phyloP scores from a whole-genome alignment of 2,329 filamentous ascomycete species.

The Aureobasidium sp. region DNA sequence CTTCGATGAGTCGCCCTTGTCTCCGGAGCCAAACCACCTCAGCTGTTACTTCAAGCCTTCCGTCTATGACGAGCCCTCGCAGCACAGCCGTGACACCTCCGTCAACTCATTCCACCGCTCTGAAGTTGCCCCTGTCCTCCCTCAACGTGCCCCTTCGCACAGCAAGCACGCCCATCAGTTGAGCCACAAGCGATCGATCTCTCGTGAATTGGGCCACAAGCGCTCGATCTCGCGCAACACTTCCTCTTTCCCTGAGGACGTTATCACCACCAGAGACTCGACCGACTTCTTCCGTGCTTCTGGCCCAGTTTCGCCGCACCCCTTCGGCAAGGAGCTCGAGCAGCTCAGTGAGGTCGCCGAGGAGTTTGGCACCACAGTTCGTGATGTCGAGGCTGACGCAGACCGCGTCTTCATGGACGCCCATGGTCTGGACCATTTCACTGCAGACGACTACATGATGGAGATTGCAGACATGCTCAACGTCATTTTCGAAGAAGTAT shows the following conservation, averaged over 20 bases:
- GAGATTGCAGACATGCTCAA: slow-evolving; percentile 66
- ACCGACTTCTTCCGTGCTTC: slow-evolving; percentile 38
- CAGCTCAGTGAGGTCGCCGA: slow-evolving; percentile 91
- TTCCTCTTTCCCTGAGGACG: slow-evolving; percentile 18
- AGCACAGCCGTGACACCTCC: slow-evolving; percentile 10
- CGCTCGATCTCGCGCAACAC: slow-evolving; percentile 46
- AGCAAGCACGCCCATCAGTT: slow-evolving; percentile 77
- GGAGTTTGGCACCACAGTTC: slow-evolving; percentile 59
- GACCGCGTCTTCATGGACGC: slow-evolving; percentile 63
- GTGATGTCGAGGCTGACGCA: slow-evolving; percentile 58
- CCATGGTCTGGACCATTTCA: slow-evolving; percentile 64
- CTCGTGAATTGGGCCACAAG: slow-evolving; percentile 53
- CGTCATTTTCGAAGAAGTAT: slow-evolving; percentile 27
- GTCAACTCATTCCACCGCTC: slow-evolving; percentile 20
- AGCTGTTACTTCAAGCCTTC: slow-evolving; percentile 51
- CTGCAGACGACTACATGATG: slow-evolving; percentile 71
- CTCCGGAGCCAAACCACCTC: slow-evolving; percentile 47
- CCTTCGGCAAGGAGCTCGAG: slow-evolving; percentile 82
- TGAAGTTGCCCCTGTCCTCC: slow-evolving; percentile 57
- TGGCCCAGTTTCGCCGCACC: slow-evolving; percentile 47
- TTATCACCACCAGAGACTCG: slow-evolving; percentile 19
- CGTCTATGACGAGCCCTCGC: slow-evolving; percentile 19
- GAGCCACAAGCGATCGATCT: slow-evolving; percentile 57
- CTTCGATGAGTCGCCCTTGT: slow-evolving; percentile 35
- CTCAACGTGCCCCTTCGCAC: slow-evolving; percentile 72